These are phyloP conservation scores for Backusella liffmaniae DNA, from an alignment of 192 early-diverging fungal species.

Conservation along the genomic window DNA sequence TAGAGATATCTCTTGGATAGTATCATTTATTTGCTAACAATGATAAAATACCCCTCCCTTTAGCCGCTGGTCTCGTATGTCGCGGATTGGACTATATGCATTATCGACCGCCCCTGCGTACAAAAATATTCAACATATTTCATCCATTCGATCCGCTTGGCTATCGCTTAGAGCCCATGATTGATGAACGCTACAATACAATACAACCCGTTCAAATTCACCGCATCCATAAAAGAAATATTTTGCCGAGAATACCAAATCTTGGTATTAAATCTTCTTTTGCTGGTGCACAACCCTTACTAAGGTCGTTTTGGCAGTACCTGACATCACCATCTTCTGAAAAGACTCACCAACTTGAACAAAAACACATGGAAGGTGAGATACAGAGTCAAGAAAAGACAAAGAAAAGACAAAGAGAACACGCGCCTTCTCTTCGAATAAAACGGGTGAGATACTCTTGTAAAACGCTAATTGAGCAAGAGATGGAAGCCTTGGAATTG, in stretches of 20 bases:
- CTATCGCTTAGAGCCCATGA: constrained; percentile 64
- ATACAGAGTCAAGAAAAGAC: background rate
- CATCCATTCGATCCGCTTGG: constrained; percentile 72
- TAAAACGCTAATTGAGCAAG: background rate
- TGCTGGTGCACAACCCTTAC: constrained; percentile 22
- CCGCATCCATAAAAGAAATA: constrained; percentile 2
- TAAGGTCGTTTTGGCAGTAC: constrained; percentile 27
- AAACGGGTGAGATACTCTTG: background rate
- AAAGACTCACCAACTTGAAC: background rate
- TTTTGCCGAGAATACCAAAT: constrained; percentile 30
- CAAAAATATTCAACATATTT: constrained; percentile 64
- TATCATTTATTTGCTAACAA: background rate
- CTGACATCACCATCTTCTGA: background rate
- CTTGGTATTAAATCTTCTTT: constrained; percentile 32
- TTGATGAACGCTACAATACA: constrained; percentile 47
- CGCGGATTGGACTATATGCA: constrained; percentile 50
- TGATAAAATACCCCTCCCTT: too few relatives aligned
- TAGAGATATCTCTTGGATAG: constrained; percentile 11
- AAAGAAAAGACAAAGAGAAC: background rate
- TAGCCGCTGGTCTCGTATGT: constrained; percentile 58
- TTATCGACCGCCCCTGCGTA: constrained; percentile 47
- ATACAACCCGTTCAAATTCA: constrained; percentile 46
- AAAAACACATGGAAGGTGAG: too few relatives aligned
- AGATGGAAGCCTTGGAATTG: background rate
- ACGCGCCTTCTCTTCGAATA: background rate